These are phyloP conservation scores for Aspergillus transmontanensis DNA, from an alignment of 2,329 filamentous ascomycete genomes.

Conservation along the genomic window DNA sequence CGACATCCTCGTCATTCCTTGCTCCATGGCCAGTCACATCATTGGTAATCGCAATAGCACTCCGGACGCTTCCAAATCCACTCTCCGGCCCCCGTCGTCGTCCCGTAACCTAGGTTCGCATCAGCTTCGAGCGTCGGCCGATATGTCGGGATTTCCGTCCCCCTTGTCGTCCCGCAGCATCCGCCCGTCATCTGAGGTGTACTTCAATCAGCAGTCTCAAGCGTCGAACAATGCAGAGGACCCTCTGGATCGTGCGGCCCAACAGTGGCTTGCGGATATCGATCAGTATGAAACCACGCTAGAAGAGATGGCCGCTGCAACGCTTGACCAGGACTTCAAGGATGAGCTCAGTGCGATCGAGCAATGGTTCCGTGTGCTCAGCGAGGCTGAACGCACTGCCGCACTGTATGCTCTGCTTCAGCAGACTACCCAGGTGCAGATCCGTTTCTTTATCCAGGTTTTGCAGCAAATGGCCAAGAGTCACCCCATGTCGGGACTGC, in stretches of 20 bases:
- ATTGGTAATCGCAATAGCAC: slow-evolving; percentile 94
- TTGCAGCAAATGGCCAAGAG: slow-evolving; percentile 98
- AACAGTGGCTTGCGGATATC: slow-evolving; percentile 98
- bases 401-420: slow-evolving; percentile 93
- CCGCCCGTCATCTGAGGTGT: slow-evolving; percentile 90
- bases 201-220: slow-evolving; percentile 75
- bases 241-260: slow-evolving; percentile 86
- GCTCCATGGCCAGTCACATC: slow-evolving; percentile 62
- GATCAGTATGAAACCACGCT: slow-evolving; percentile 98
- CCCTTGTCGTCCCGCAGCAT: slow-evolving; percentile 75
- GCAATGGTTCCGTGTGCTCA: slow-evolving; percentile 98
- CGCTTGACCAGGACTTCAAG: slow-evolving; percentile 99
- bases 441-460: slow-evolving; percentile 98
- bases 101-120: slow-evolving; percentile 77
- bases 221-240: slow-evolving; percentile 74
- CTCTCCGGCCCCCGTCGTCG: slow-evolving; percentile 80
- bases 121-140: slow-evolving; percentile 90
- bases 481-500: slow-evolving; percentile 92
- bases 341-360: slow-evolving; percentile 98
- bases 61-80: slow-evolving; percentile 81
- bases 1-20: slow-evolving; percentile 17
- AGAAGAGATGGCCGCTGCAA: slow-evolving; percentile 98
- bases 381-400: slow-evolving; percentile 93
- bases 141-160: slow-evolving; percentile 83
- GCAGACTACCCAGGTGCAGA: slow-evolving; percentile 98